A percentile compares a stretch with the other conserved stretches of the same genome.
Conservation (phyloP, 73 alveolate genomes). For the Paraurostyla sp. region DNA sequence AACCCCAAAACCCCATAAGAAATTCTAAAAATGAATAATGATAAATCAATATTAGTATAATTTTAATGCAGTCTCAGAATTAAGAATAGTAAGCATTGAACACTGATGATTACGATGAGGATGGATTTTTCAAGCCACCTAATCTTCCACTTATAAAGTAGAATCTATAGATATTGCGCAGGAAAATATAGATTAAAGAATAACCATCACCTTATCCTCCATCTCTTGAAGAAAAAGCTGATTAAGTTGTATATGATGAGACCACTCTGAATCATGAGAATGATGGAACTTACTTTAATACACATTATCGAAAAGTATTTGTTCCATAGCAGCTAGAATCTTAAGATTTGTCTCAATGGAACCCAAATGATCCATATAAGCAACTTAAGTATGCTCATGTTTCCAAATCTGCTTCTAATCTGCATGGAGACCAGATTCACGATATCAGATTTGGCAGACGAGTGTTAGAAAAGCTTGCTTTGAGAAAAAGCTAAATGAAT, state of each 20-base stretch:
- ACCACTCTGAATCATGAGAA: constrained; percentile 41
- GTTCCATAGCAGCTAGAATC: not conserved
- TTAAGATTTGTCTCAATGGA: constrained; percentile 18
- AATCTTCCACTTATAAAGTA: no score
- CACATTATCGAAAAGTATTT: not conserved
- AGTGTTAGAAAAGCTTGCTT: not conserved
- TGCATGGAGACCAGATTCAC: not conserved
- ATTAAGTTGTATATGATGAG: constrained; percentile 7
- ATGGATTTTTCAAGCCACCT: no score
- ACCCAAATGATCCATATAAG: constrained; percentile 37
- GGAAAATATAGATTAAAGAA: constrained; percentile 21
- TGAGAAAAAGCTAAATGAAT: not conserved
- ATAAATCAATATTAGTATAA: no score
- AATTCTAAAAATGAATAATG: no score
- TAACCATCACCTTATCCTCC: constrained; percentile 23
- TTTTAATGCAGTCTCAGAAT: no score
- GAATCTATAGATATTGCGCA: no score
- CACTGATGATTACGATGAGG: no score
- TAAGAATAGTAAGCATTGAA: no score
- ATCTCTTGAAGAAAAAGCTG: not conserved
- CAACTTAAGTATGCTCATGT: constrained; percentile 22
- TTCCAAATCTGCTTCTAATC: not conserved
- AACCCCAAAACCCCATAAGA: no score
- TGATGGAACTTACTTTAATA: constrained; percentile 26
- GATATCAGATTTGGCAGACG: not conserved